These are phyloP conservation scores for Parachlorella kessleri DNA, from an alignment of 139 green algal genomes.

Conservation along the genomic window DNA sequence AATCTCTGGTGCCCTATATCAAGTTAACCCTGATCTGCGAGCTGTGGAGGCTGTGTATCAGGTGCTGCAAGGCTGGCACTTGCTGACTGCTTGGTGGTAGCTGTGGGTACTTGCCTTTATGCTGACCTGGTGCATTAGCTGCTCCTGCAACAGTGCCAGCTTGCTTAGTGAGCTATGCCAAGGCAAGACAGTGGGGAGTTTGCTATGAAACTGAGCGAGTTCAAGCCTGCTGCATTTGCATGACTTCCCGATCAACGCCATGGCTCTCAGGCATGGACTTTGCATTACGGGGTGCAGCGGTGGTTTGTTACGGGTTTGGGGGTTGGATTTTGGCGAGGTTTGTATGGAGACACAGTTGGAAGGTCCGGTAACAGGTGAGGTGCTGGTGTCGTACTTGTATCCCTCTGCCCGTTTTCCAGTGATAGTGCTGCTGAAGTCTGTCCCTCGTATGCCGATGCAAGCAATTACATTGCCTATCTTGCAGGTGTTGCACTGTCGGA, in stretches of 20 bases:
- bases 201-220: too few relatives aligned
- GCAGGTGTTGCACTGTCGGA: slow-evolving; percentile 51
- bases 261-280: slow-evolving; percentile 67
- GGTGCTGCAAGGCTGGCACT: too few relatives aligned
- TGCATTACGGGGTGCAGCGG: slow-evolving; percentile 73
- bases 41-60: slow-evolving; percentile 71
- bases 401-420: not conserved
- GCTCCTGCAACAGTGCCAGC: too few relatives aligned
- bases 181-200: too few relatives aligned
- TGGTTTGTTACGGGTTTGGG: slow-evolving; percentile 71
- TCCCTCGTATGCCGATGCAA: not conserved
- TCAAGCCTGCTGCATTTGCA: too few relatives aligned
- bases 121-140: too few relatives aligned
- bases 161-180: too few relatives aligned
- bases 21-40: slow-evolving; percentile 57
- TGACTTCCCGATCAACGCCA: slow-evolving; percentile 64
- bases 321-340: slow-evolving; percentile 77
- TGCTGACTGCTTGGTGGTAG: too few relatives aligned
- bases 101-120: too few relatives aligned
- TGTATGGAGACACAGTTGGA: slow-evolving; percentile 73
- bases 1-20: slow-evolving; percentile 60
- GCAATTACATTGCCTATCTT: not conserved
- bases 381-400: not conserved
- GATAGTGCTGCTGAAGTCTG: not conserved
- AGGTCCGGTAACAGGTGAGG: slow-evolving; percentile 55